Percentiles rank a stretch among this genome's conserved stretches.
These are phyloP conservation scores for Mucor saturninus DNA, from an alignment of 371 early-diverging fungal genomes.

Conservation along the genomic window DNA sequence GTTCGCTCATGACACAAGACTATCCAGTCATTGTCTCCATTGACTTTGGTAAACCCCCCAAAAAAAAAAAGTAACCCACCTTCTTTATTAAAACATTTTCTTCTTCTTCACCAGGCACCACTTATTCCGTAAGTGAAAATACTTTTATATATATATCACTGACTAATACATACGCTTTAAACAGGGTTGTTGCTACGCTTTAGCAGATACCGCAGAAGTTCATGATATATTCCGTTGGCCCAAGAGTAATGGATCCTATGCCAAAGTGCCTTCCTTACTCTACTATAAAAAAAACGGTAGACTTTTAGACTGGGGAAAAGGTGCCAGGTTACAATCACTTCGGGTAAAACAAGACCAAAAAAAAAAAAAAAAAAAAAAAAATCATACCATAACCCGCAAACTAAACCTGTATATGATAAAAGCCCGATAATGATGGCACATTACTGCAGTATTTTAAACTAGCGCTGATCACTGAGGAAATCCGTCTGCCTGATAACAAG, in stretches of 20 bases:
- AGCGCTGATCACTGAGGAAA: constrained; percentile 15
- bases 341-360: not conserved
- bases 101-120: constrained; percentile 39
- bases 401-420: not conserved
- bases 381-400: not conserved
- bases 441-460: constrained; percentile 32
- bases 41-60: constrained; percentile 43
- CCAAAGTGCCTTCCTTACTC: constrained; percentile 50
- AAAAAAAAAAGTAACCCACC: not conserved
- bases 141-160: not conserved
- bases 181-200: constrained; percentile 37
- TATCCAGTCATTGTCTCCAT: constrained; percentile 55
- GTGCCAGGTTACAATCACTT: constrained; percentile 39
- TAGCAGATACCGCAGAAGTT: constrained; percentile 50
- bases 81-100: not conserved
- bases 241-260: constrained; percentile 52
- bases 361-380: not conserved
- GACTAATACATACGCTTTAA: not conserved
- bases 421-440: constrained; percentile 29
- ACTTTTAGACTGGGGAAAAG: constrained; percentile 64
- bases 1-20: constrained; percentile 14
- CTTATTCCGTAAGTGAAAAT: constrained; percentile 35
- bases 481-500: constrained; percentile 46
- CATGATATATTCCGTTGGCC: constrained; percentile 62
- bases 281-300: constrained; percentile 46